phyloP scores from a whole-genome alignment of 306 rosid species.

The Fragaria iinumae region DNA sequence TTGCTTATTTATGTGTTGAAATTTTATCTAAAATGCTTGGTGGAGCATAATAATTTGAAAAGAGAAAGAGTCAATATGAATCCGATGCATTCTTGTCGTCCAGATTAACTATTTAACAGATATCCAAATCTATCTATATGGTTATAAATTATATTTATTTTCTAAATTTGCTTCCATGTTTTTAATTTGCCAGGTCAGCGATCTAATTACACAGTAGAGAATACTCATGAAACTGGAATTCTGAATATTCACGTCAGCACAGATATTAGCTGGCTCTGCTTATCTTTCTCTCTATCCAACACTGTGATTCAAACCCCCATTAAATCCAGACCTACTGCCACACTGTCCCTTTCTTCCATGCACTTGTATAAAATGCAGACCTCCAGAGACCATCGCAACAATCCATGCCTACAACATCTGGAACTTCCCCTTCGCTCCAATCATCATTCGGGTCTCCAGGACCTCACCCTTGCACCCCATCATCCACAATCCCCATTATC shows the following conservation, averaged over 20 bases:
- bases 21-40: not conserved
- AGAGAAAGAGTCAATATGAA: conserved; percentile 1
- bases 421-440: not conserved
- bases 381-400: not conserved
- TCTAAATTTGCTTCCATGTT: not conserved
- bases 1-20: not conserved
- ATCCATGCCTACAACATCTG: not conserved
- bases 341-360: conserved; percentile 9
- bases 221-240: conserved; percentile 19
- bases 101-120: not conserved
- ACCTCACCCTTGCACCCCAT: conserved; percentile 1
- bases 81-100: not conserved
- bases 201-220: not conserved
- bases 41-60: not conserved
- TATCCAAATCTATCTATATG: not conserved
- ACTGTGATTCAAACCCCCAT: conserved; percentile 2
- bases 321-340: not conserved
- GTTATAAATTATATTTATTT: not conserved
- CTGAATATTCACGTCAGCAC: conserved; percentile 21
- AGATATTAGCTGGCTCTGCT: conserved; percentile 38
- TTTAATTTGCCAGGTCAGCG: conserved; percentile 24
- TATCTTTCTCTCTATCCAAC: conserved; percentile 27
- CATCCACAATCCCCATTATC: not conserved
- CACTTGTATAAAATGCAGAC: conserved; percentile 11
- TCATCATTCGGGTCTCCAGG: conserved; percentile 8